Base-by-base conservation (phyloP, 2,329 filamentous ascomycete species). In the Alternaria incomplexa region DNA sequence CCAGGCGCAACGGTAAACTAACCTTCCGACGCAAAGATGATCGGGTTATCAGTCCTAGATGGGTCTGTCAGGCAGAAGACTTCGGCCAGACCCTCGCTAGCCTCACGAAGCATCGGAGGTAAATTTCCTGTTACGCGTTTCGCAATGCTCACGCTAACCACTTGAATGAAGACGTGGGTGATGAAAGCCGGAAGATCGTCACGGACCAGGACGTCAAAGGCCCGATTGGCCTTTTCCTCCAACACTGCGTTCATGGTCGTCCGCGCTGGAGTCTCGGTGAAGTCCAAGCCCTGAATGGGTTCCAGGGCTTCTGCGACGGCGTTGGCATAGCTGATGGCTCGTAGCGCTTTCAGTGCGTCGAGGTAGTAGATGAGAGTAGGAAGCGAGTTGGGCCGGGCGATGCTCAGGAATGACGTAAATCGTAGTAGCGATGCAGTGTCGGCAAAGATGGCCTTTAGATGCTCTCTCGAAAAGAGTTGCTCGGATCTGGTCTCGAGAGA, bases 31-130 rank as follows among this genome's bases (percentile, higher is more conserved):
- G 90, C 90, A 77, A 93, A 92, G 2, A 93, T 87, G 63, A 93
- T 91, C 0, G 91, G 91, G 73, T 93, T 93, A 64, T 93, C 91
- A 2, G 85, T 83, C 61, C 90, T 83, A 1, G 89, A 91, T 9
- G 91, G 90, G 75, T 94, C 91, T 0, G 90, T 91, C 58, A 93
- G 77, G 73, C 91, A 93, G 69, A 93, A 93, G 0, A 92, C 90
- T 74, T 93, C 91, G 0, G 90, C 91, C 62, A 93, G 77, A 0
- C 90, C 91, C 75, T 93, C 90, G 0, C 90, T 91, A n/a, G 90
- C 86, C 47, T 91, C 88, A 46, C 86, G 84, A 23, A 92, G 80
- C 69, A 90, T 84, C 1, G 85, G 81, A 2, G 90, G 87, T 23
- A 93, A 77, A 1, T 87, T 91, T 5, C 90, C 89, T 0, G 88